Percentiles rank a stretch among this genome's conserved stretches.
Evolutionary conservation across 345 rosid genomes (phyloP).

Genomic region (Jatropha curcas): DNA sequence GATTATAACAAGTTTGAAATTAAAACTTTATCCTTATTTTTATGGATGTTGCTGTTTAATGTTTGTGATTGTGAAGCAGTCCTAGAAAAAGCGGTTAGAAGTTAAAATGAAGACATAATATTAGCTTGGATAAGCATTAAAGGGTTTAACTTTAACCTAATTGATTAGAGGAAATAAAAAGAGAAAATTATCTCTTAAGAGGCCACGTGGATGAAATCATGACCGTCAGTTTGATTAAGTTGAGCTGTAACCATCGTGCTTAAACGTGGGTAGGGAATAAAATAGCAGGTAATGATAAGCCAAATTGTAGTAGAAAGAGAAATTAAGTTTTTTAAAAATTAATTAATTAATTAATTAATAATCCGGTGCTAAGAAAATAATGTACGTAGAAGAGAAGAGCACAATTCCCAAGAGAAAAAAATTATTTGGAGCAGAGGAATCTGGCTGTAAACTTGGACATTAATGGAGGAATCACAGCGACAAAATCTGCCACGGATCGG

Average conservation of each 20-base stretch:
- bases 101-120: neutral
- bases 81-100: neutral
- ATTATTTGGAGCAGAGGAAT: slow-evolving; percentile 39
- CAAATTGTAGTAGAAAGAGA: slow-evolving; percentile 21
- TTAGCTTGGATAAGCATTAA: no score
- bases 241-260: slow-evolving; percentile 72
- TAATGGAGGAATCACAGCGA: slow-evolving; percentile 35
- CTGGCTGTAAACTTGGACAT: slow-evolving; percentile 55
- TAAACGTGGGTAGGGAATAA: slow-evolving; percentile 58
- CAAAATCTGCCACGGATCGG: slow-evolving; percentile 48
- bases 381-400: slow-evolving; percentile 13
- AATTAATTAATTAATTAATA: slow-evolving; percentile 11
- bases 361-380: neutral
- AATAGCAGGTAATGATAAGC: slow-evolving; percentile 36
- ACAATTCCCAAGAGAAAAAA: slow-evolving; percentile 33
- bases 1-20: no score
- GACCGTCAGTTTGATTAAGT: slow-evolving; percentile 34
- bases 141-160: neutral
- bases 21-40: no score
- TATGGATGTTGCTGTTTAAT: neutral
- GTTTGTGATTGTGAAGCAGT: neutral
- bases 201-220: slow-evolving; percentile 50
- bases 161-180: neutral
- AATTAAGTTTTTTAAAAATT: no score
- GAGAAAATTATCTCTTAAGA: neutral